Base-by-base conservation (phyloP, 805 yeast species). In the Kuraishia borneana region DNA sequence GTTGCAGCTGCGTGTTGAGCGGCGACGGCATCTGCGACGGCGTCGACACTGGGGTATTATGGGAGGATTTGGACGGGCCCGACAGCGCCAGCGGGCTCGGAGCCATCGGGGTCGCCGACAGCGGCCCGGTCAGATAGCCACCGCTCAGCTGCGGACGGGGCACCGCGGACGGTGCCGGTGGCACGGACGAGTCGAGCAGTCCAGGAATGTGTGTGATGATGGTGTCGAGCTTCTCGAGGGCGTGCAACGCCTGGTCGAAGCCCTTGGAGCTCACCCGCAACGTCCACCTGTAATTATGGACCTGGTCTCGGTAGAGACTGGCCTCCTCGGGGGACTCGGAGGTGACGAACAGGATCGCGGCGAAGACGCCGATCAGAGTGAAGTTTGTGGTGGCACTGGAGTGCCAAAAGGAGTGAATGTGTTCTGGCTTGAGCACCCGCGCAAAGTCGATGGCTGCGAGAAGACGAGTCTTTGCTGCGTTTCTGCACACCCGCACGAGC, bases 341-440 rank as follows among this genome's bases (percentile, higher is more conserved):
- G 0, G 95, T 81, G 12, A 79, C 77, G 45, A 70, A 83, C 36
- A 88, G 57, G 9, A 88, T 61, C 0, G 94, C 78, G 0, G 95
- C 95, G 64, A 88, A 88, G 0, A 89, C 73, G 2, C 95, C 96
- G 26, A 87, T 83, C 25, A 83, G 56, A 5, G 94, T 75, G 42
- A 88, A 73, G 47, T 83, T 84, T 10, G 81, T 68, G 0, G 92
- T 67, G 0, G 95, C 72, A 2, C 87, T 73, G 2, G 87, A 73
- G 55, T 83, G 92, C 96, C 96, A 88, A 53, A 85, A 87, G 8
- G 94, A 74, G 50, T 78, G 88, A 32, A 84, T 66, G 48, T 85
- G 94, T 44, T 85, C 95, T 7, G 81, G 78, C 44, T 76, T 78
- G 51, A 88, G 63, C 39, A 75, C 79, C 33, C 78, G 61, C 7